phyloP scores from a whole-genome alignment of 805 yeast species.

The Spencermartinsiella europaea region DNA sequence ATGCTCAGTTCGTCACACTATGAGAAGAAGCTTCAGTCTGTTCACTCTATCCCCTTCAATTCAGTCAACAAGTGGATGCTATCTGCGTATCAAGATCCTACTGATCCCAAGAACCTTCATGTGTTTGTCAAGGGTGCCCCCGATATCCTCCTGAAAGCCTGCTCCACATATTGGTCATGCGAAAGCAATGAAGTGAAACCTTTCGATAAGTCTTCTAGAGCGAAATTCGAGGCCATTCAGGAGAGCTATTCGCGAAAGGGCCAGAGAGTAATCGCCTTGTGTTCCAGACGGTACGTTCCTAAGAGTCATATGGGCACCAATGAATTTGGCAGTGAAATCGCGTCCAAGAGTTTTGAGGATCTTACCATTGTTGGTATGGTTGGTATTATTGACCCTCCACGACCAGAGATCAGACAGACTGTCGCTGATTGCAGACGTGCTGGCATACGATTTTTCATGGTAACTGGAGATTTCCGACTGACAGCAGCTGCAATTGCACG shows the following conservation, averaged over 20 bases:
- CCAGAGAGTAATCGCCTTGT: conserved; percentile 15
- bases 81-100: conserved; percentile 13
- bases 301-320: conserved; percentile 3
- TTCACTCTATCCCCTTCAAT: conserved; percentile 34
- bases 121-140: conserved; percentile 44
- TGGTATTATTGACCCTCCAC: conserved; percentile 97
- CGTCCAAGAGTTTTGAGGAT: conserved; percentile 29
- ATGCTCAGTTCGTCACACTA: neutral
- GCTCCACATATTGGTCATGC: conserved; percentile 18
- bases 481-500: conserved; percentile 49
- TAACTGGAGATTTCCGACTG: conserved; percentile 63
- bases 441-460: conserved; percentile 94
- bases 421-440: conserved; percentile 72
- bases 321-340: conserved; percentile 9
- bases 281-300: conserved; percentile 8
- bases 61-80: conserved; percentile 40
- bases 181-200: conserved; percentile 2
- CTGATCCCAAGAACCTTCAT: conserved; percentile 28
- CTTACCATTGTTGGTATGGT: conserved; percentile 75
- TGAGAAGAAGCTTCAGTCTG: neutral
- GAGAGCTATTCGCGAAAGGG: conserved; percentile 14
- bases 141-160: conserved; percentile 36
- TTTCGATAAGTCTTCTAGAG: conserved; percentile 2
- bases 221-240: conserved; percentile 7
- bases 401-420: conserved; percentile 72